Percentiles rank a stretch among this genome's conserved stretches.
These are phyloP conservation scores for Aspergillus quadrilineatus DNA, from an alignment of 2,329 filamentous ascomycete species.

Conservation along the genomic window DNA sequence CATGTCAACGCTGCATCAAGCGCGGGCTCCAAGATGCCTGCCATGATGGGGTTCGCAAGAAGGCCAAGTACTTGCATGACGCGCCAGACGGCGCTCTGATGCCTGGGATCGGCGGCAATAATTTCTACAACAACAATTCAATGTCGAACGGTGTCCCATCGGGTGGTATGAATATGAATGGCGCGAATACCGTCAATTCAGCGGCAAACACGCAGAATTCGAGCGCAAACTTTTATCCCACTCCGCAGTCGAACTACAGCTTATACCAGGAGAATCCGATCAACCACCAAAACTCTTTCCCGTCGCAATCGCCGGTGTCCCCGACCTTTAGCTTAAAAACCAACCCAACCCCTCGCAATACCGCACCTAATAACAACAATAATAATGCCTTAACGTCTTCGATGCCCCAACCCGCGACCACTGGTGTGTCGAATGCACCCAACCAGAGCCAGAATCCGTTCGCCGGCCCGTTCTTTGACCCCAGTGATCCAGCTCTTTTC, in stretches of 20 bases:
- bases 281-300: slow-evolving; percentile 54
- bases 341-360: slow-evolving; percentile 35
- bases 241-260: slow-evolving; percentile 39
- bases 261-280: slow-evolving; percentile 52
- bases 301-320: slow-evolving; percentile 67
- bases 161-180: slow-evolving; percentile 30
- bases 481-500: slow-evolving; percentile 86
- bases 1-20: slow-evolving; percentile 91
- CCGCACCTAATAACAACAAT: slow-evolving; percentile 5
- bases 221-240: slow-evolving; percentile 34
- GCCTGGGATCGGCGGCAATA: slow-evolving; percentile 74
- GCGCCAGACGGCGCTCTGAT: slow-evolving; percentile 84
- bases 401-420: slow-evolving; percentile 51
- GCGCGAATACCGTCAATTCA: slow-evolving; percentile 28
- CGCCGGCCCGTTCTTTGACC: slow-evolving; percentile 71
- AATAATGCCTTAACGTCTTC: slow-evolving; percentile 29
- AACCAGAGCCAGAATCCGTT: slow-evolving; percentile 45
- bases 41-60: slow-evolving; percentile 95
- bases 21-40: slow-evolving; percentile 86
- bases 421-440: slow-evolving; percentile 51
- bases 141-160: slow-evolving; percentile 32
- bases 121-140: slow-evolving; percentile 43
- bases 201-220: slow-evolving; percentile 24
- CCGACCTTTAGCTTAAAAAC: slow-evolving; percentile 64
- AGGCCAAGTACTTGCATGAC: slow-evolving; percentile 98